Evolutionary conservation across 2,329 filamentous ascomycete species (phyloP), one percentile per base, ranked within the genome.

Genomic region (Sporothrix inflata): DNA sequence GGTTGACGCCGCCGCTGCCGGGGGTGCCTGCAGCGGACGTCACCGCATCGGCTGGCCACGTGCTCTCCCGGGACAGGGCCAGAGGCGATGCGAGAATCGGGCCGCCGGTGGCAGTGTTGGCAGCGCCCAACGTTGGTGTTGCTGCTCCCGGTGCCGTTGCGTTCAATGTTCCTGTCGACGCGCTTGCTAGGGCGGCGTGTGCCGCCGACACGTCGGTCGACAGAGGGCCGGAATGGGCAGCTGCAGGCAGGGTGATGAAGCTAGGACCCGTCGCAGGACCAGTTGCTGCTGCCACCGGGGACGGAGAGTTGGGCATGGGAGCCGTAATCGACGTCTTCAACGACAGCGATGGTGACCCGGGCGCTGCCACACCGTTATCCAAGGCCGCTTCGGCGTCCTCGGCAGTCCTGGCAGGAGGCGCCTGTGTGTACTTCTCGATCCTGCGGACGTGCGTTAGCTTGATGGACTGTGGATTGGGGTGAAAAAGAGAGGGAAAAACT

Each of bases 401-500:
- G 1, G 51, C 24, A 11, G 34, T n/a, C 27, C 51, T 21, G 4
- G 40, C 45, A 3, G 57, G 57, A n/a, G 60, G 12, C 19, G 63
- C 27, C 19, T 79, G 78, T 34, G 82, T 83, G 74, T 85, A 86
- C 69, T 81, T 82, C 34, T 82, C 79, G 16, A 86, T 77, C 69
- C 84, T 86, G 40, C 19, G 57, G 9, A 11, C 16, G 57, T 61
- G 9, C 40, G 57, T 61, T 19, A 9, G n/a, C 19, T 21, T 34
- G 6, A 3, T 51, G n/a, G n/a, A 6, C 11, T 51, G 7, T 30
- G 27, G 14, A 24, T 16, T 4, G 65, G n/a, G 21, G 4, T 5
- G 27, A 30, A 30, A 69, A 42, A 11, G 30, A 12, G 14, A 24
- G 24, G 9, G 16, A 27, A 14, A 19, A 71, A 85, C 90, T 86